Evolutionary conservation across 2,329 filamentous ascomycete species (phyloP).

Genomic region (Plectosphaerella sp.): DNA sequence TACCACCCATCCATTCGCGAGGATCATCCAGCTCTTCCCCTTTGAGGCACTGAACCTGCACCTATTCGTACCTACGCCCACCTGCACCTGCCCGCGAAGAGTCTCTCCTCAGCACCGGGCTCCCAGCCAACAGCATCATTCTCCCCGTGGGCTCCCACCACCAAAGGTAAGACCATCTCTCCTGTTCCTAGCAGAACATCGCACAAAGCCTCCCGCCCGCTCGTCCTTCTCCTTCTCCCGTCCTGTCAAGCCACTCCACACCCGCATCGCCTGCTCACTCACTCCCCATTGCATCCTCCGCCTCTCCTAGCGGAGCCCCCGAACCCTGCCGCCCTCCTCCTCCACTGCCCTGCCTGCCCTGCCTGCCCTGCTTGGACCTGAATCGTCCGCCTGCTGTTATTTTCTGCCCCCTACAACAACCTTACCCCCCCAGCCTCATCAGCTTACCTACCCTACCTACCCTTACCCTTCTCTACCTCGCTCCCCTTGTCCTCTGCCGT

Average conservation of each 20-base stretch:
- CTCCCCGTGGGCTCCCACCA: background rate
- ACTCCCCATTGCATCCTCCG: too few relatives aligned
- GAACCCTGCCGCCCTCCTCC: background rate
- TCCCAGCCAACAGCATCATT: background rate
- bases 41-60: too few relatives aligned
- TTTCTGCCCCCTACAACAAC: background rate
- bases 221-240: background rate
- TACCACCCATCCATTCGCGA: too few relatives aligned
- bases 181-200: background rate
- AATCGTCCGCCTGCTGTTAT: background rate
- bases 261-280: too few relatives aligned
- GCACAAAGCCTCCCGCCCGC: conserved; percentile 1
- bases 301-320: too few relatives aligned
- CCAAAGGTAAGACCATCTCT: background rate
- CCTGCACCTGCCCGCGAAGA: too few relatives aligned
- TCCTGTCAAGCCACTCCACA: conserved; percentile 4
- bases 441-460: conserved; percentile 5
- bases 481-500: conserved; percentile 5
- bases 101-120: too few relatives aligned
- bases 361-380: background rate
- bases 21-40: too few relatives aligned
- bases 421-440: conserved; percentile 1
- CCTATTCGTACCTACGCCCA: too few relatives aligned
- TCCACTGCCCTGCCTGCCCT: conserved; percentile 4
- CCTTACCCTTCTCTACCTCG: conserved; percentile 3